A percentile compares a stretch with the other conserved stretches of the same genome.
Conservation (phyloP, 352 stramenopile species). For the Phytopythium boreale region DNA sequence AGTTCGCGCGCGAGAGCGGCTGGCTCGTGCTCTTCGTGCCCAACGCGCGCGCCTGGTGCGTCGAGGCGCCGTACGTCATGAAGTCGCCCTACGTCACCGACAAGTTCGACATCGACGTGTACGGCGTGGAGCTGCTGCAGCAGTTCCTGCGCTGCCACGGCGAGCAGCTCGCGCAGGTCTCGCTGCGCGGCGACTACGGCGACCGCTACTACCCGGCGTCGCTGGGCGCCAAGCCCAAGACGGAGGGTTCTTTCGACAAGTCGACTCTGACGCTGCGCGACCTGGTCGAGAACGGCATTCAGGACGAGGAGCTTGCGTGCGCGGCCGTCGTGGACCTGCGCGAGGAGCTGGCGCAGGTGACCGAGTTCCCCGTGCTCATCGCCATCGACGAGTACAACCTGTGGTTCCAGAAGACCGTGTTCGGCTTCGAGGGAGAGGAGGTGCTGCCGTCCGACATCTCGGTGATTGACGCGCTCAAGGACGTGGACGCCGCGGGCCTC, state of each 20-base stretch:
- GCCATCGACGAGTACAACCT: constrained; percentile 89
- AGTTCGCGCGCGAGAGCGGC: constrained; percentile 80
- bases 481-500: constrained; percentile 65
- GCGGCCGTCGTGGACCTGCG: constrained; percentile 79
- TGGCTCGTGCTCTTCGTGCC: constrained; percentile 87
- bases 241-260: constrained; percentile 44
- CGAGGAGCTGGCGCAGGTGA: constrained; percentile 69
- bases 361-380: constrained; percentile 83
- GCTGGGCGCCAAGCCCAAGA: constrained; percentile 76
- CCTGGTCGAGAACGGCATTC: constrained; percentile 74
- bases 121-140: constrained; percentile 73
- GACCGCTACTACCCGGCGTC: constrained; percentile 79
- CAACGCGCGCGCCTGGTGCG: constrained; percentile 69
- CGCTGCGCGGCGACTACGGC: constrained; percentile 64
- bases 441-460: constrained; percentile 76
- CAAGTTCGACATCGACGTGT: constrained; percentile 88
- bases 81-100: constrained; percentile 68
- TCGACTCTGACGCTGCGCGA: constrained; percentile 67
- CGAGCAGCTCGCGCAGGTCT: constrained; percentile 60
- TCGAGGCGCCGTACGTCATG: constrained; percentile 83
- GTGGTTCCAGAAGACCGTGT: constrained; percentile 85
- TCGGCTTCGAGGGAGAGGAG: constrained; percentile 81
- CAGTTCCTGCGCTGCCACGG: constrained; percentile 77
- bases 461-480: constrained; percentile 72
- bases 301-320: constrained; percentile 80